Conservation (phyloP, 129 eudicot genomes). For the Gnaphalium uliginosum region DNA sequence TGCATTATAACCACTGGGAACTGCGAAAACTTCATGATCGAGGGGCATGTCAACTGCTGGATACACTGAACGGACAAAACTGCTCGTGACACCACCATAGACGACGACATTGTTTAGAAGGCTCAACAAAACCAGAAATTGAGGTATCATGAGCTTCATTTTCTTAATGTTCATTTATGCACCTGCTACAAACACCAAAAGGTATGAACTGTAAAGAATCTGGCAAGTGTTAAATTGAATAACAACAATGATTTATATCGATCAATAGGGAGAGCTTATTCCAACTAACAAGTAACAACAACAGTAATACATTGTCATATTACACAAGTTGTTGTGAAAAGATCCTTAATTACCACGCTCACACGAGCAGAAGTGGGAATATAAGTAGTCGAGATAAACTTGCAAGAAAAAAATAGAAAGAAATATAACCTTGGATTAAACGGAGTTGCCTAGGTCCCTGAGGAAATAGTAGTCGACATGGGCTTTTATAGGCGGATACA, state of each 20-base stretch:
- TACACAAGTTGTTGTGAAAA: no score
- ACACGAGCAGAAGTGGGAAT: no score
- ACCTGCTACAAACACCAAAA: background rate
- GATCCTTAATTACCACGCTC: no score
- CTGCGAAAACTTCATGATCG: conserved; percentile 64
- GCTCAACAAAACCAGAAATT: conserved; percentile 35
- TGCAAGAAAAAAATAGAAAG: no score
- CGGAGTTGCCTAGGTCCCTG: background rate
- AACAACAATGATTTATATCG: no score
- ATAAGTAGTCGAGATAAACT: no score
- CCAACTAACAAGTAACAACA: background rate
- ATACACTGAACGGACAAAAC: conserved; percentile 64
- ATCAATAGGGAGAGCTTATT: no score
- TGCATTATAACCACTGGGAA: conserved; percentile 73
- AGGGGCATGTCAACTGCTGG: conserved; percentile 80
- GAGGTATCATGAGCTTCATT: conserved; percentile 39
- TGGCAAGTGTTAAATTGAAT: no score
- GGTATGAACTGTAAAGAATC: background rate
- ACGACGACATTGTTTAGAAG: background rate
- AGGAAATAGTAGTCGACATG: background rate
- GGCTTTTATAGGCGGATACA: background rate
- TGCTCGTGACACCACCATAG: conserved; percentile 28
- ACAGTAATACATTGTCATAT: background rate
- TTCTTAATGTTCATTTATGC: conserved; percentile 6
- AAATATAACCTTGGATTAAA: background rate